Conservation (phyloP, 331 rosid genomes). For the Phaseolus coccineus region DNA sequence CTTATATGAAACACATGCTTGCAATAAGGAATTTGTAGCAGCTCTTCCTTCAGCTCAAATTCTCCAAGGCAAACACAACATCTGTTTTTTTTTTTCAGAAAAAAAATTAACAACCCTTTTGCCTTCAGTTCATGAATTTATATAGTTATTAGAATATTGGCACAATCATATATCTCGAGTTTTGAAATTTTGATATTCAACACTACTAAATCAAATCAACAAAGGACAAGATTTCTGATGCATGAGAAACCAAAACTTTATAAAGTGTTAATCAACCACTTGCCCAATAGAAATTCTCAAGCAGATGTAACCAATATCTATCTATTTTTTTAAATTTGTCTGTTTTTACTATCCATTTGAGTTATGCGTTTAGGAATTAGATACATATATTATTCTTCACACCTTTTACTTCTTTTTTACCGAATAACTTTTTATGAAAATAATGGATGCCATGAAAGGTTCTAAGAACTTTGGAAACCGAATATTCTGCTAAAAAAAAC, state of each 20-base stretch:
- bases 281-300: background rate
- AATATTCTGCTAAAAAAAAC: conserved; percentile 32
- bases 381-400: conserved; percentile 43
- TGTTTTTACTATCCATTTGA: conserved; percentile 17
- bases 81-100: conserved; percentile 46
- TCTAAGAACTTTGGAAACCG: conserved; percentile 41
- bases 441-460: conserved; percentile 56
- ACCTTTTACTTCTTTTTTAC: conserved; percentile 29
- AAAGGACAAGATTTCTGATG: background rate
- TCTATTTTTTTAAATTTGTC: background rate
- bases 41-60: conserved; percentile 74
- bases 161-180: background rate
- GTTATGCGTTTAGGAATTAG: conserved; percentile 23
- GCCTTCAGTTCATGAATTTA: background rate
- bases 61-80: conserved; percentile 91
- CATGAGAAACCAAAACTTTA: conserved; percentile 6
- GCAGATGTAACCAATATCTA: background rate
- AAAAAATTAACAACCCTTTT: background rate
- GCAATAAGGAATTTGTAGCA: conserved; percentile 73
- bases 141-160: background rate
- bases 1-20: conserved; percentile 80
- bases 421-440: conserved; percentile 37
- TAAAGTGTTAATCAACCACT: conserved; percentile 32
- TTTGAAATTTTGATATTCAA: conserved; percentile 17
- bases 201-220: conserved; percentile 4